Base-by-base conservation (phyloP, 192 early-diverging fungal species). In the Chytriomyces sp. region DNA sequence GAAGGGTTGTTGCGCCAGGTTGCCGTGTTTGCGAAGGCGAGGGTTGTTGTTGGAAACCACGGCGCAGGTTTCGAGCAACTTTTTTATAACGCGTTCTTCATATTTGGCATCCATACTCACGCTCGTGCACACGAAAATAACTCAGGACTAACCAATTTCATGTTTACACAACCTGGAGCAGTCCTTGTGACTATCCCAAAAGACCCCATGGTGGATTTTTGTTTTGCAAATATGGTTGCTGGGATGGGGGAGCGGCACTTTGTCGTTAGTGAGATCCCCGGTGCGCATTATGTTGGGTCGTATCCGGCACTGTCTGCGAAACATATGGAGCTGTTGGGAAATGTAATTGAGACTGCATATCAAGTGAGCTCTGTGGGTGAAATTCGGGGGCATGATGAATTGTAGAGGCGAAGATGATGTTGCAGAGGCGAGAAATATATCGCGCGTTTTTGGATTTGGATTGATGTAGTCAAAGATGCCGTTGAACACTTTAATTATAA, bases 181-280 rank as follows among this genome's bases (percentile, higher is more conserved):
- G 73, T 20, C 4, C 13, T 75, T 23, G 73, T 75, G 3, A 49
- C 60, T 18, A 57, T 75, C 9, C 73, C 73, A 3, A 75, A 60
- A 57, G 73, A 75, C 50, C 73, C 73, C 5, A 49, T 44, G 10
- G 45, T 75, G 3, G 53, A 57, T 57, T 57, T 57, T 57, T 57
- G 73, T 66, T 75, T 75, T 75, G 73, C 50, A 10, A 49, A 75
- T 50, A 24, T 75, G 20, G 73, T 75, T 7, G 61, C 73, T 11
- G 73, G 50, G 6, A 46, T 75, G 61, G 47, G 73, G 11, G 73
- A 64, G 61, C 44, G 49, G 24, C 73, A 75, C 66, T 66, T 18
- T 1, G 73, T 75, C 50, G 61, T 75, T 7, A 50, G 26, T 4
- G 73, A 47, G 26, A 49, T 75, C 26, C 44, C 61, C 6, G 73